Evolutionary conservation across 805 yeast species (phyloP).

Genomic region (Lipomyces sp.): DNA sequence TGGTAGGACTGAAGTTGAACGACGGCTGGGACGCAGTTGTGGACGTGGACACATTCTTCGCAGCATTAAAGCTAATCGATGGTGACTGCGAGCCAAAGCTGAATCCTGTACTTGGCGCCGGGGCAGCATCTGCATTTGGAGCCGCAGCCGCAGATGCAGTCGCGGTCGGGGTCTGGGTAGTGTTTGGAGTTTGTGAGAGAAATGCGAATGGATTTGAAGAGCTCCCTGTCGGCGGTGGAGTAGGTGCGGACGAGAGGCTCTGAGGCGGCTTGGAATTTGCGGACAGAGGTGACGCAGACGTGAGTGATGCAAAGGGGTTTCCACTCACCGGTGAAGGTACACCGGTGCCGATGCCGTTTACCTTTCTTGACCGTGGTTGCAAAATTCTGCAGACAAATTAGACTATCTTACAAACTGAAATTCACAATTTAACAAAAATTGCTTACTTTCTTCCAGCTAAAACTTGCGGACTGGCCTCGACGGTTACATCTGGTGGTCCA

Average conservation of each 20-base stretch:
- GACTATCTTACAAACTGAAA: not conserved
- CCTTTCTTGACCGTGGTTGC: slow-evolving; percentile 14
- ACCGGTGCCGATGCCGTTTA: not conserved
- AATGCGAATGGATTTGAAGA: not conserved
- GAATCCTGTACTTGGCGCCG: slow-evolving; percentile 9
- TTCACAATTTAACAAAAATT: not conserved
- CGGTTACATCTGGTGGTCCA: slow-evolving; percentile 32
- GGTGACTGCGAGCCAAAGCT: slow-evolving; percentile 7
- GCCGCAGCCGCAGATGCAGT: slow-evolving; percentile 1
- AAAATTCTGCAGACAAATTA: not conserved
- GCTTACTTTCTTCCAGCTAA: slow-evolving; percentile 33
- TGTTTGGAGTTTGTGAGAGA: not conserved
- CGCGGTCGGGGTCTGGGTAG: no score
- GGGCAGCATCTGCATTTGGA: slow-evolving; percentile 12
- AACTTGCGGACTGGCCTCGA: slow-evolving; percentile 25
- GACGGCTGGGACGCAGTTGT: slow-evolving; percentile 9
- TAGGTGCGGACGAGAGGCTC: not conserved
- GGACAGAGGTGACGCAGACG: not conserved
- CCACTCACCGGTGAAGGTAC: not conserved
- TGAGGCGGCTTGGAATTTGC: not conserved
- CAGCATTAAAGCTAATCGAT: not conserved
- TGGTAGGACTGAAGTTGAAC: not conserved
- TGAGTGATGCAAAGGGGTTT: not conserved
- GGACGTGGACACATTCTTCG: slow-evolving; percentile 1
- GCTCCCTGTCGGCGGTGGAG: not conserved